Base-by-base conservation (phyloP, 768 basidiomycete genomes). In the Russula olivacea region DNA sequence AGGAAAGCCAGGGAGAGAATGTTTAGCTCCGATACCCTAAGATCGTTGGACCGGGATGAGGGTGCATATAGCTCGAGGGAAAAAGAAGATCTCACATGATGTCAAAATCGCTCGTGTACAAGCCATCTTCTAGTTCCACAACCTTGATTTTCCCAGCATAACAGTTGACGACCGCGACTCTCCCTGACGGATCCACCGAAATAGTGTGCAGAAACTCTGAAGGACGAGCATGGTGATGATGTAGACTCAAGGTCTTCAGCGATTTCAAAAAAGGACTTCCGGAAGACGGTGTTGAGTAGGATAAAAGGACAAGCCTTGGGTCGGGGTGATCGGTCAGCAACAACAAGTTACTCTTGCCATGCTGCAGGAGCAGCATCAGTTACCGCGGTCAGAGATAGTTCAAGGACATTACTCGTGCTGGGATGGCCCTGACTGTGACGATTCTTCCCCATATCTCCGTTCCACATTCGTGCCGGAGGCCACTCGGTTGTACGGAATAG, bases 251-350 rank as follows among this genome's bases (percentile, higher is more conserved):
- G 38, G 77, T 74, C 54, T 80, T 80, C 21, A 75, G 79, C 14
- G 73, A 69, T 2, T 67, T 71, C 17, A 89, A 72, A 9, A 61
- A 58, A 63, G 69, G 14, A 72, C 75, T 19, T 59, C 67, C 58
- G 70, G 71, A 69, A 38, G 65, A 59, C 8, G 76, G 71, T 41
- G 78, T 75, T 3, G 72, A 71, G 69, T 85, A 88, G 3, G 75
- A 71, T 45, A 93, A 75, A 66, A 91, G 77, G 40, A 91, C 72
- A 14, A 92, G 77, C 63, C 85, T 83, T 10, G 90, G 87, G 38
- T 88, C 83, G 1, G 90, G 89, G 68, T 91, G 89, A 63, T 88
- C 88, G 0, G 87, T 80, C 70, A 92, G 78, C 36, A 90, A 78
- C 23, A 90, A 71, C 15, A 92, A 68, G 69, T 84, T 84, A 78